Evolutionary conservation across 805 yeast species (phyloP).

Genomic region (Schwanniomyces yamadae): DNA sequence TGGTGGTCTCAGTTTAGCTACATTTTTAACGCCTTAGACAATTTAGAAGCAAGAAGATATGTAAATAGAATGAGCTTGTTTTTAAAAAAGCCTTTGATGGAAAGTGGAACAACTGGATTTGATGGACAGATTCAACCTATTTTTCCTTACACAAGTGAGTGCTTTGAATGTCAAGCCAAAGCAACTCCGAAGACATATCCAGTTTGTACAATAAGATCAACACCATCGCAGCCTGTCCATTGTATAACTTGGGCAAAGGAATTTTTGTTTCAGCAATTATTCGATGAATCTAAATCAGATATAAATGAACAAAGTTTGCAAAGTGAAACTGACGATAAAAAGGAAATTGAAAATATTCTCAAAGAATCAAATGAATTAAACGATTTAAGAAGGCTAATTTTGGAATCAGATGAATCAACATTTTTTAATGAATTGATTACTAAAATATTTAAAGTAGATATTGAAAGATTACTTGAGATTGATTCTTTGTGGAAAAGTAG

Average conservation of each 20-base stretch:
- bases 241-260: constrained; percentile 98
- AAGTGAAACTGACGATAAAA: constrained; percentile 59
- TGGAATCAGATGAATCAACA: constrained; percentile 11
- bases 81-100: constrained; percentile 74
- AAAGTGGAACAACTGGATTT: constrained; percentile 93
- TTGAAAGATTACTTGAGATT: constrained; percentile 66
- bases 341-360: constrained; percentile 61
- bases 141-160: constrained; percentile 76
- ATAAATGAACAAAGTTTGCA: constrained; percentile 14
- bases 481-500: constrained; percentile 79
- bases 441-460: constrained; percentile 72
- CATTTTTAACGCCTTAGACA: constrained; percentile 91
- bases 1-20: constrained; percentile 77
- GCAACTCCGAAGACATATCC: constrained; percentile 90
- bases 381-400: constrained; percentile 26
- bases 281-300: constrained; percentile 47
- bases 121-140: constrained; percentile 95
- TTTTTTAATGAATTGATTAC: constrained; percentile 46
- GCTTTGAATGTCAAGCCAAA: constrained; percentile 88
- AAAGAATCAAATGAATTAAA: constrained; percentile 67
- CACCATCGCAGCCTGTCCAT: constrained; percentile 95
- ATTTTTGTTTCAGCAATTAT: constrained; percentile 78
- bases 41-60: constrained; percentile 88
- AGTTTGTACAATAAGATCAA: constrained; percentile 93
- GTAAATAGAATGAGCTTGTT: constrained; percentile 83